These are phyloP conservation scores for Quercus engelmannii DNA, from an alignment of 306 rosid species.

Conservation along the genomic window DNA sequence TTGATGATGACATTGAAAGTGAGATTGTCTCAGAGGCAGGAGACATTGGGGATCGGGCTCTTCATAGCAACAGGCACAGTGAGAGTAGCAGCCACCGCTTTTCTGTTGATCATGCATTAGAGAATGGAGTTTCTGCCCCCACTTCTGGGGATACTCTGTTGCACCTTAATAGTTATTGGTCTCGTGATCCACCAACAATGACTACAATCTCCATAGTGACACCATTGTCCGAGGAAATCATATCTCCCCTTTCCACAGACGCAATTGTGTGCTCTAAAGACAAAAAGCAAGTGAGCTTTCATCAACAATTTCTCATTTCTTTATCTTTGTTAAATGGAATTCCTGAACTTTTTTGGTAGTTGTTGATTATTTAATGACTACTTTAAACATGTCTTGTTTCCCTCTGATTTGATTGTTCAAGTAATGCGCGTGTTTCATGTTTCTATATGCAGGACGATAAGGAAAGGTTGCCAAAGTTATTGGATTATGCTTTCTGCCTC, in stretches of 20 bases:
- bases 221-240: slow-evolving; percentile 35
- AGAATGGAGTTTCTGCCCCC: slow-evolving; percentile 40
- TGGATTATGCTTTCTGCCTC: slow-evolving; percentile 47
- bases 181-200: slow-evolving; percentile 8
- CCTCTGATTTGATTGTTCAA: not conserved
- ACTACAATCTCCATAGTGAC: slow-evolving; percentile 27
- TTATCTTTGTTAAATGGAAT: not conserved
- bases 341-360: not conserved
- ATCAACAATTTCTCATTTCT: not conserved
- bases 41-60: slow-evolving; percentile 83
- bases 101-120: slow-evolving; percentile 38
- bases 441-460: slow-evolving; percentile 17
- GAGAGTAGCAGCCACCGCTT: slow-evolving; percentile 33
- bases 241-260: slow-evolving; percentile 31
- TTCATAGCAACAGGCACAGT: slow-evolving; percentile 47
- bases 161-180: slow-evolving; percentile 23
- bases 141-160: slow-evolving; percentile 26
- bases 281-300: slow-evolving; percentile 42
- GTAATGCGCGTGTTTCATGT: not conserved
- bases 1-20: slow-evolving; percentile 34
- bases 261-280: slow-evolving; percentile 34
- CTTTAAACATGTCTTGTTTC: not conserved
- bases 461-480: slow-evolving; percentile 23
- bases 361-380: not conserved
- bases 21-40: slow-evolving; percentile 83